Evolutionary conservation across 805 yeast genomes (phyloP).

Genomic region (Debaryomyces castellii): DNA sequence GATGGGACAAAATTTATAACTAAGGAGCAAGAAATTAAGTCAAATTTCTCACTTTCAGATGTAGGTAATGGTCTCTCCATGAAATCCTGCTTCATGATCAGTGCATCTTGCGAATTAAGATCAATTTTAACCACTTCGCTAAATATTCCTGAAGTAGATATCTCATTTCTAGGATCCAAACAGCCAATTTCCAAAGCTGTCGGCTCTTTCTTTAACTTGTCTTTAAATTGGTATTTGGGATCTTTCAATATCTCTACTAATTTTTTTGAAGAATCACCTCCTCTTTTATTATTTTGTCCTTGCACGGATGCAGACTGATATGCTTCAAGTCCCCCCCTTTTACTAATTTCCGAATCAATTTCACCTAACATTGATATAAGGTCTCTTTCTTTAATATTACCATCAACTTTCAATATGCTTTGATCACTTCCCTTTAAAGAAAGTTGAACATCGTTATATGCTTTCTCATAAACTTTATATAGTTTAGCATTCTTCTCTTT

Average conservation of each 20-base stretch:
- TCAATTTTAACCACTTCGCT: slow-evolving; percentile 64
- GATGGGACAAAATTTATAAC: slow-evolving; percentile 88
- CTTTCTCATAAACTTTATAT: slow-evolving; percentile 2
- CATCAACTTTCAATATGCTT: slow-evolving; percentile 19
- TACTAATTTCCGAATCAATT: slow-evolving; percentile 60
- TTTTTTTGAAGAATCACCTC: slow-evolving; percentile 89
- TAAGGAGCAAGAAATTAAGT: slow-evolving; percentile 76
- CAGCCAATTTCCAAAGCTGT: slow-evolving; percentile 83
- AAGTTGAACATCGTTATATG: slow-evolving; percentile 4
- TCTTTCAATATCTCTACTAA: slow-evolving; percentile 70
- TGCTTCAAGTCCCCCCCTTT: slow-evolving; percentile 71
- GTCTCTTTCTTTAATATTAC: not conserved
- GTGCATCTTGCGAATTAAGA: slow-evolving; percentile 73
- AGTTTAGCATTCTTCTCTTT: slow-evolving; percentile 2
- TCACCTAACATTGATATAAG: slow-evolving; percentile 41
- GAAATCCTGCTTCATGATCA: slow-evolving; percentile 76
- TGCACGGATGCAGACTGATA: slow-evolving; percentile 85
- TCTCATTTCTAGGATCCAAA: slow-evolving; percentile 63
- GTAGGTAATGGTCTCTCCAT: slow-evolving; percentile 70
- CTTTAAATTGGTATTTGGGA: slow-evolving; percentile 6
- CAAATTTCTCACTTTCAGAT: slow-evolving; percentile 46
- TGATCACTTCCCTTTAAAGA: slow-evolving; percentile 6
- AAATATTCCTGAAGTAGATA: slow-evolving; percentile 60
- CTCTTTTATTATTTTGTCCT: slow-evolving; percentile 77
- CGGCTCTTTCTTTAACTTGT: slow-evolving; percentile 8